These are phyloP conservation scores for Xylariaceae sp. DNA, from an alignment of 2,329 filamentous ascomycete species.

Conservation along the genomic window DNA sequence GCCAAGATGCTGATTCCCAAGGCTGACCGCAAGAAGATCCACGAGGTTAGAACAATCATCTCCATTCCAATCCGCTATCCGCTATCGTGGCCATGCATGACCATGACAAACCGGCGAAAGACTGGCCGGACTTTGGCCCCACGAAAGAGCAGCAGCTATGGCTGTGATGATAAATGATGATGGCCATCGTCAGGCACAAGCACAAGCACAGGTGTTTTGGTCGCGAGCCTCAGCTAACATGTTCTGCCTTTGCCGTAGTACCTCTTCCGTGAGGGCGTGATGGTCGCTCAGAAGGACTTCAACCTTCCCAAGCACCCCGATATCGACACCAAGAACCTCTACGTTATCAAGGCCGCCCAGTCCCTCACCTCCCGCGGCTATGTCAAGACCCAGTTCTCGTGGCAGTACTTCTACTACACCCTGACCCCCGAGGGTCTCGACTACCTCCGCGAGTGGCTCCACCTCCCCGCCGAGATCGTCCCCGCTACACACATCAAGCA, in stretches of 20 bases:
- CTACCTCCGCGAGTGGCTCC: slow-evolving; percentile 99
- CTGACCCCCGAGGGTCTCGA: slow-evolving; percentile 98
- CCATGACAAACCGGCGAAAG: slow-evolving; percentile 2
- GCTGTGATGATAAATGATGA: slow-evolving; percentile 1
- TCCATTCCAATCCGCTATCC: not conserved
- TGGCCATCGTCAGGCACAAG: no score
- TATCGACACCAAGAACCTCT: slow-evolving; percentile 99
- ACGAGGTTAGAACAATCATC: slow-evolving; percentile 54
- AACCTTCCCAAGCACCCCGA: slow-evolving; percentile 96
- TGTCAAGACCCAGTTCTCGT: slow-evolving; percentile 99
- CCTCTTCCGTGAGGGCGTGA: slow-evolving; percentile 89
- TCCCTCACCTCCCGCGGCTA: slow-evolving; percentile 96
- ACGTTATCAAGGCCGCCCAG: slow-evolving; percentile 97
- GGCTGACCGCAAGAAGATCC: slow-evolving; percentile 99
- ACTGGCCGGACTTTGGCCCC: slow-evolving; percentile 5
- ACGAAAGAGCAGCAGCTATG: slow-evolving; percentile 9
- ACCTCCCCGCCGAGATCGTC: slow-evolving; percentile 98
- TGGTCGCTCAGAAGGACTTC: slow-evolving; percentile 99
- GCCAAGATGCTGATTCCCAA: slow-evolving; percentile 96
- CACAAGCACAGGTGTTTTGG: not conserved
- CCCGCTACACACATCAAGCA: slow-evolving; percentile 99
- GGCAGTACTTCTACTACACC: slow-evolving; percentile 99
- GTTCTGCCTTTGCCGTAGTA: slow-evolving; percentile 52
- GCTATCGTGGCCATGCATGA: not conserved
- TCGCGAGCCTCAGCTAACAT: slow-evolving; percentile 25